Percentiles rank a stretch among this genome's conserved stretches.
These are phyloP conservation scores for Ceratocystis papillata DNA, from an alignment of 2,329 filamentous ascomycete species.

Conservation along the genomic window DNA sequence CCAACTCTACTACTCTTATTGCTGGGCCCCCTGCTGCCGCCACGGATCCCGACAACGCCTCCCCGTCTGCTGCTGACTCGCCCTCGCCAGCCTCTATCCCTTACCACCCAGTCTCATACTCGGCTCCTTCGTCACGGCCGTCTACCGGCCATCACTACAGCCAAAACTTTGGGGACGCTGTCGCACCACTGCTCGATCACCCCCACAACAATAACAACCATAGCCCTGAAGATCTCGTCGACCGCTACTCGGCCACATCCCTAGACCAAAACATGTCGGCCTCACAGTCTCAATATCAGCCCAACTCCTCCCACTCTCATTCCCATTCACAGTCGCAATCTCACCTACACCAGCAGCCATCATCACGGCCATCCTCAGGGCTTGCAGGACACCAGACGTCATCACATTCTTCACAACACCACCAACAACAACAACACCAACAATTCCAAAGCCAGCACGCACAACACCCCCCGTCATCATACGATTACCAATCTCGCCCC, in stretches of 20 bases:
- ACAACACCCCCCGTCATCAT: slow-evolving; percentile 29
- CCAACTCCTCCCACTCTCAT: background rate
- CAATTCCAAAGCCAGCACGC: slow-evolving; percentile 37
- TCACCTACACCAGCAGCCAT: background rate
- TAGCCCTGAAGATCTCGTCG: slow-evolving; percentile 33
- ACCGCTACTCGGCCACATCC: slow-evolving; percentile 41
- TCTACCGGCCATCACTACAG: slow-evolving; percentile 35
- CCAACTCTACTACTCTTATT: background rate
- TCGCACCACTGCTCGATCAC: slow-evolving; percentile 26
- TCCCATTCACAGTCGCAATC: background rate
- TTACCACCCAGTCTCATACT: slow-evolving; percentile 25
- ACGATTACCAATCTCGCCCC: slow-evolving; percentile 28
- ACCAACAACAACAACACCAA: slow-evolving; percentile 32
- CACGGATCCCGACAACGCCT: background rate
- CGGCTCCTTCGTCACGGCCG: slow-evolving; percentile 24
- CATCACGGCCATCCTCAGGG: slow-evolving; percentile 46
- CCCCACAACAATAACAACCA: background rate
- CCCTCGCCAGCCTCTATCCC: slow-evolving; percentile 25
- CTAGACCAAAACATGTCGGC: slow-evolving; percentile 33
- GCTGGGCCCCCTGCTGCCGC: slow-evolving; percentile 17
- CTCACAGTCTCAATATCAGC: background rate
- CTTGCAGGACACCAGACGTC: slow-evolving; percentile 35
- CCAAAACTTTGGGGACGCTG: slow-evolving; percentile 42
- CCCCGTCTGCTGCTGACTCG: background rate
- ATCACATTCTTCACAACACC: slow-evolving; percentile 26